These are phyloP conservation scores for Paecilomyces formosus DNA, from an alignment of 2,329 filamentous ascomycete species.

Conservation along the genomic window DNA sequence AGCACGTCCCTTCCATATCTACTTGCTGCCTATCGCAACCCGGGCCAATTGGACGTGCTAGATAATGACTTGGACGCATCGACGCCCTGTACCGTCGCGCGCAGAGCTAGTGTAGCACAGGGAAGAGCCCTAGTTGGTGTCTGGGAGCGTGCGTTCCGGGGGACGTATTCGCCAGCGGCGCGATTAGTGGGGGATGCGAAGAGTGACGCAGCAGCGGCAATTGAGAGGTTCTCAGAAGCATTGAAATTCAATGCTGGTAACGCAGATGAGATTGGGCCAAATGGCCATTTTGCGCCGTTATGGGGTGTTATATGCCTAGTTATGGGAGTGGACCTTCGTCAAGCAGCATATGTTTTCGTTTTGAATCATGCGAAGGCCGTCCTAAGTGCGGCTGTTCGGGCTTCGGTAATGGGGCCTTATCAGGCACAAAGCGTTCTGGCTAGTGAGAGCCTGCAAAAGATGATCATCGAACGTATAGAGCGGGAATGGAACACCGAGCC, in stretches of 20 bases:
- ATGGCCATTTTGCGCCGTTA: slow-evolving; percentile 54
- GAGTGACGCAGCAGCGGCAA: slow-evolving; percentile 17
- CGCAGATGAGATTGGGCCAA: slow-evolving; percentile 26
- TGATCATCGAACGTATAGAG: slow-evolving; percentile 43
- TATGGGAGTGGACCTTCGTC: slow-evolving; percentile 44
- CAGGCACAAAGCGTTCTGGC: slow-evolving; percentile 55
- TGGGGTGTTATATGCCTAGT: slow-evolving; percentile 51
- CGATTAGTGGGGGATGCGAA: slow-evolving; percentile 6
- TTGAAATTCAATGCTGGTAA: slow-evolving; percentile 27
- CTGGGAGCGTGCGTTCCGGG: slow-evolving; percentile 50
- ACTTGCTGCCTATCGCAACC: slow-evolving; percentile 46
- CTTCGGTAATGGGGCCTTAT: slow-evolving; percentile 59
- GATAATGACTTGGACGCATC: slow-evolving; percentile 59
- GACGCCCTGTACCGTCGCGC: slow-evolving; percentile 55
- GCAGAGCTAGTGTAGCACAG: slow-evolving; percentile 54
- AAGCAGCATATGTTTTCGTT: slow-evolving; percentile 55
- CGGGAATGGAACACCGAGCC: slow-evolving; percentile 41
- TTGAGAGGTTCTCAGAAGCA: slow-evolving; percentile 31
- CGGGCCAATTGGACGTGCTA: slow-evolving; percentile 42
- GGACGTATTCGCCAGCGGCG: slow-evolving; percentile 18
- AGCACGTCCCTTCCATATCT: slow-evolving; percentile 55
- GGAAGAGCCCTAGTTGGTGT: slow-evolving; percentile 52
- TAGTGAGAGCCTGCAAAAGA: slow-evolving; percentile 43
- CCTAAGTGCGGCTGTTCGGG: slow-evolving; percentile 54
- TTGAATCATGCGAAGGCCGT: slow-evolving; percentile 58